Base-by-base conservation (phyloP, 306 rosid species). In the Prunus padus region DNA sequence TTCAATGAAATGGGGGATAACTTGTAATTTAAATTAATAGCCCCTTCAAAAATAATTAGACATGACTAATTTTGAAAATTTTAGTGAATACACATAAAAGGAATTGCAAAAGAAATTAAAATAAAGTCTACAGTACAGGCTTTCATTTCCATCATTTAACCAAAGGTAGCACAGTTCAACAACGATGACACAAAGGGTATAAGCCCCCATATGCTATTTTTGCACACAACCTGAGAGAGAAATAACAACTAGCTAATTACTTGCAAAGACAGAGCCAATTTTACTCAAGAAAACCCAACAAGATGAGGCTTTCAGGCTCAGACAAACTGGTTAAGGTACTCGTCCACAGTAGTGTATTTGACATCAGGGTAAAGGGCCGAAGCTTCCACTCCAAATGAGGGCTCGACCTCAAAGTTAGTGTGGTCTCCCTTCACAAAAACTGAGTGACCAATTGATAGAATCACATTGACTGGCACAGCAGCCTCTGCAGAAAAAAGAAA, bases 341-440 rank as follows among this genome's bases (percentile, higher is more conserved):
- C 89, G 66, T 87, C 89, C 71, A 86, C 84, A 23, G 89, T 81
- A 14, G 85, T 86, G 85, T 81, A 87, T 19, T 89, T 83, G 23
- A 89, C 88, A 77, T 89, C 91, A 26, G 97, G 87, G 14, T 89
- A 91, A 5, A 87, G 87, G 54, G 67, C 81, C 16, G 84, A 62
- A 77, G 95, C 95, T 80, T 89, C 95, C 14, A 86, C 86, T 26
- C 92, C 95, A 67, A 89, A 76, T 4, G 88, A 82, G 13, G 91
- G 79, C 37, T 89, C 91, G 12, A 91, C 69, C 67, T 86, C 90
- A 52, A 80, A 89, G 86, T 83, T 91, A 0, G 87, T 86, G 9
- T 91, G 83, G 57, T 81, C 83, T 57, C 88, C 91, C 62, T 80
- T 84, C 70, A 89, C 84, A 19, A 84, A 87, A 18, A 81, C 85